Evolutionary conservation across 2,329 filamentous ascomycete species (phyloP), one percentile per base, ranked within the genome.

Genomic region (Talaromyces sp.): DNA sequence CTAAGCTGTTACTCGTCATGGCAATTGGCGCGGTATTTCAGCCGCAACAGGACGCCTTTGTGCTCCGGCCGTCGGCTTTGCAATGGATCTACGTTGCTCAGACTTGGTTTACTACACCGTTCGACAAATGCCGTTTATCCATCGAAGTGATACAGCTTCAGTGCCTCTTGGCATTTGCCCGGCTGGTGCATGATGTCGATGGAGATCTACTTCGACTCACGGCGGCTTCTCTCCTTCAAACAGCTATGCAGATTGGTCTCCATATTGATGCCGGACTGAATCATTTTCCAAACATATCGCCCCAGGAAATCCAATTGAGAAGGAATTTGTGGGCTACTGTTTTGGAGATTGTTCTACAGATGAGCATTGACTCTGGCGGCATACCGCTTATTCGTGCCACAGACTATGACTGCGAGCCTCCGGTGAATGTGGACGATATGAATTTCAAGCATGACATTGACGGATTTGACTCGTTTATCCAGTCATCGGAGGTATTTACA

Each of bases 41-140:
- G n/a, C 54, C 61, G 31, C 45, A 13, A 31, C 27, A 49, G 49
- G 25, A 64, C 19, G 54, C 45, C 17, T 45, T 47, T 6, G 8
- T 38, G 13, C 61, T 58, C 25, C 79, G 84, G 1, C 27, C 71
- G 2, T 76, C 75, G 0, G 84, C 85, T 0, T 73, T 81, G 2
- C 77, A 74, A 31, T 89, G 86, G 86, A 75, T 88, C 0, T 84
- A 85, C 63, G 85, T 87, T 67, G 86, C 82, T 0, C 83, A 85
- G 53, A 80, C 80, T 0, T 89, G 84, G 83, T 61, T 85, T 0
- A 81, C 82, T 0, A 79, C 81, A 5, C 86, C 86, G 0, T 76
- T 82, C 2, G 83, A 82, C 69, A 89, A 88, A 67, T 78, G 80
- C 17, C 75, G 80, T 0, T 75, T 88, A 0, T 80, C 76, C 1